Base-by-base conservation (phyloP, 1,139 yeast genomes). In the Candida frijolesensis region DNA sequence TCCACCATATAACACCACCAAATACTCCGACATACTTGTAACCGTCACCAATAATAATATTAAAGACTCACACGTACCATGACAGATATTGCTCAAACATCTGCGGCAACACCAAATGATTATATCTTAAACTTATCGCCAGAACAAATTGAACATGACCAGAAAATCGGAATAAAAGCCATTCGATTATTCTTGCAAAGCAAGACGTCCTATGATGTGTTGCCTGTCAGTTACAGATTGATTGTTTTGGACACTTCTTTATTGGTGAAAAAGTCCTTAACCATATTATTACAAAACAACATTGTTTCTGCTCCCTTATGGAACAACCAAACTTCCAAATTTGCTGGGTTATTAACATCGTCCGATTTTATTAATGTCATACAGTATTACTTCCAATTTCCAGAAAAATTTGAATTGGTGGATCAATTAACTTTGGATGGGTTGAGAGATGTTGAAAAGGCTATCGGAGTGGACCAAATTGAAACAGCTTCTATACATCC, bases 281-380 rank as follows among this genome's bases (percentile, higher is more conserved):
- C 91, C 57, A 92, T 95, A 40, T 74, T 95, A 56, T 76, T 94
- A 49, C 99, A 95, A 65, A 95, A 95, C 67, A 89, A 90, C 64
- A 90, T 95, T 61, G 97, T 95, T 32, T 87, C 96, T 46, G 99
- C 99, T 2, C 99, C 99, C 3, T 76, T 95, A 53, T 95, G 99
- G 99, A 89, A 94, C 67, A 87, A 91, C 52, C 83, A 87, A 63
- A 86, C 89, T 5, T 87, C 96, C 18, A 78, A 89, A 60, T 95
- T 94, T 72, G 98, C 98, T 1, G 99, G 99, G 3, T 79, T 95
- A 55, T 76, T 95, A 64, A 94, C 98, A 2, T 86, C 96, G 30
- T 83, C 89, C 42, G 99, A 95, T 72, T 95, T 92, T 67, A 89
- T 94, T 59, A 94, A 94, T 62, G 98, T 94, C 46, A 90, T 95